Base-by-base conservation (phyloP, 106 monocot genomes). In the Dioscorea zingiberensis region DNA sequence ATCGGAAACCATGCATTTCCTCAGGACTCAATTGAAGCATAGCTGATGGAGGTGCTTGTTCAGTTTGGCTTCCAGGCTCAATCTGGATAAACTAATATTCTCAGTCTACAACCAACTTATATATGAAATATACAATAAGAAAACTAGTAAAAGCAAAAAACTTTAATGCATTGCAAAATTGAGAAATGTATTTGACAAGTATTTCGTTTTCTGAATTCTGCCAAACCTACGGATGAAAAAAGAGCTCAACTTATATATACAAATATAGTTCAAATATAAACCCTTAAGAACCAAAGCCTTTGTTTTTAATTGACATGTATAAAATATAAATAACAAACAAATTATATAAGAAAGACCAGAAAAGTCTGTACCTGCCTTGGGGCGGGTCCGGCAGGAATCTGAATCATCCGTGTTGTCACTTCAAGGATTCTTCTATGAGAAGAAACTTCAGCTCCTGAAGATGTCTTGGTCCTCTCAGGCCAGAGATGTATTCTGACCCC, bases 31-130 rank as follows among this genome's bases (percentile, higher is more conserved):
- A 73, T 51, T 59, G 73, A 66, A 98, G 72, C 55, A 92, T 66
- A 65, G 97, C 85, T 68, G 92, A 88, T 66, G 97, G 97, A 68
- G 97, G 80, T 58, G 92, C 73, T 73, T 98, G 97, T 71, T 98
- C 97, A 67, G 85, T 98, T 78, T 98, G 97, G 70, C 97, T 89
- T 73, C 97, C 97, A 64, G 97, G 97, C 66, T 98, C 97, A 70
- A 92, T 93, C 97, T 98, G 67, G 9, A 60, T 17, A 53, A 16
- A 68, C 38, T 12, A 54, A 62, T n/a, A 60, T 66, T 16, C 3
- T 18, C 9, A 64, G 30, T 38, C 1, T 38, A 38, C 3, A 6
- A 6, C 3, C 38, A 38, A 38, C 4, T 38, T 38, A 38, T 38
- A 10, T 38, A 1, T 38, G 10, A 6, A 38, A 6, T 6, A 38